These are phyloP conservation scores for Chlorencoelia australis DNA, from an alignment of 2,329 filamentous ascomycete species.

Conservation along the genomic window DNA sequence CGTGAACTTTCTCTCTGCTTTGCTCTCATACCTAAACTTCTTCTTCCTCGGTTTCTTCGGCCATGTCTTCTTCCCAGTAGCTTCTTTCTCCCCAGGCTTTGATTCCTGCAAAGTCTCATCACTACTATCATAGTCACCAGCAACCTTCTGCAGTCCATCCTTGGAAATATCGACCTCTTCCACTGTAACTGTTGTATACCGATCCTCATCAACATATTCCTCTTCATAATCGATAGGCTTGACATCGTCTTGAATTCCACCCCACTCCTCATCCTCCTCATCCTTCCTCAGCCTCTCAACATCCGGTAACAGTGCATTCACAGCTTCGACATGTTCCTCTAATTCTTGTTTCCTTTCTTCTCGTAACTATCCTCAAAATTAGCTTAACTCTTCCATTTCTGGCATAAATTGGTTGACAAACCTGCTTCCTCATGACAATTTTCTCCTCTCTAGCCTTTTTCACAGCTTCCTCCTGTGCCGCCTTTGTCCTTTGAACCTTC, in stretches of 20 bases:
- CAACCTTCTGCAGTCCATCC: constrained; percentile 56
- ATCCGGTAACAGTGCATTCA: constrained; percentile 44
- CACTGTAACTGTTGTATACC: constrained; percentile 88
- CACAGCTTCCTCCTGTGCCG: constrained; percentile 71
- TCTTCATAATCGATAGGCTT: constrained; percentile 64
- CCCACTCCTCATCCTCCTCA: constrained; percentile 42
- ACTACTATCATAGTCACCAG: constrained; percentile 27
- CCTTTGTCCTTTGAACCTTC: constrained; percentile 74
- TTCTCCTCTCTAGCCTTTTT: constrained; percentile 71
- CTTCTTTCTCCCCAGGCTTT: constrained; percentile 27
- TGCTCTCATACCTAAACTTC: constrained; percentile 88
- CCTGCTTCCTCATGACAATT: constrained; percentile 64
- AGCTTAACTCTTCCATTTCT: constrained; percentile 1
- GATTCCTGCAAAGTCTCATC: constrained; percentile 27
- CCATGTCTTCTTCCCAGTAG: constrained; percentile 36
- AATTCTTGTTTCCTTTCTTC: constrained; percentile 75
- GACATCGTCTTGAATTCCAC: constrained; percentile 44
- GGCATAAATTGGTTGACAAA: constrained; percentile 30
- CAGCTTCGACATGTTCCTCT: constrained; percentile 68
- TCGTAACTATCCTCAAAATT: constrained; percentile 51
- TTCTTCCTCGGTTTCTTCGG: constrained; percentile 68
- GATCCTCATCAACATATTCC: constrained; percentile 93
- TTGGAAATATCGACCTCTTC: constrained; percentile 75
- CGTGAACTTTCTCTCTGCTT: constrained; percentile 69
- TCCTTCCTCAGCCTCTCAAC: constrained; percentile 24